phyloP scores from a whole-genome alignment of 2,329 filamentous ascomycete genomes.

The Aspergillus luchuensis region DNA sequence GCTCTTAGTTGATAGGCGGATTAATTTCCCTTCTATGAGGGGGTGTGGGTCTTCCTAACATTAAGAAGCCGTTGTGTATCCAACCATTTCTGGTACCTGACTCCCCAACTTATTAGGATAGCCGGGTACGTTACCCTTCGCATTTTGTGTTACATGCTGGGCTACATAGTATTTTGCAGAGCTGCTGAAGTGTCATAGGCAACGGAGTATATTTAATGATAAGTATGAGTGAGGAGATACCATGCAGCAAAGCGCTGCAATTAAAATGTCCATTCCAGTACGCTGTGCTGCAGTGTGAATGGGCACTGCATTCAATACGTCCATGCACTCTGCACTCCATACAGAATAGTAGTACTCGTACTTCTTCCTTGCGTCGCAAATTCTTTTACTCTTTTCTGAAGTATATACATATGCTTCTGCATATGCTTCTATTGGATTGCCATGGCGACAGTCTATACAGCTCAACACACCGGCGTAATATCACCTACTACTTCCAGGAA shows the following conservation, averaged over 20 bases:
- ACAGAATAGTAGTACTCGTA: not conserved
- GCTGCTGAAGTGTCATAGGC: too few relatives aligned
- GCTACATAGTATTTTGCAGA: too few relatives aligned
- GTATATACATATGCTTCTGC: too few relatives aligned
- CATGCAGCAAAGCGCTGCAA: not conserved
- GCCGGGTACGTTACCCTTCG: not conserved
- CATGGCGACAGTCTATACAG: too few relatives aligned
- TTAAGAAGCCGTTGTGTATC: conserved; percentile 1
- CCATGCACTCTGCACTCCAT: not conserved
- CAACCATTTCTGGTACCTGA: not conserved
- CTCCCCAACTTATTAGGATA: not conserved
- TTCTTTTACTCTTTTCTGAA: not conserved
- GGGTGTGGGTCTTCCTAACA: not conserved
- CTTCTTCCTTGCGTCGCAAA: not conserved
- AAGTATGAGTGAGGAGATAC: not conserved
- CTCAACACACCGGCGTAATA: too few relatives aligned
- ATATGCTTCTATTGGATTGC: too few relatives aligned
- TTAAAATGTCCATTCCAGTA: not conserved
- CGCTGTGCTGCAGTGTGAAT: not conserved
- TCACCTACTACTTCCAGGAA: too few relatives aligned
- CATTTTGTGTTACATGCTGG: not conserved
- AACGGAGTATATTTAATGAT: not conserved
- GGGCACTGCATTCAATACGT: not conserved
- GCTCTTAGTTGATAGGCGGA: conserved; percentile 10
- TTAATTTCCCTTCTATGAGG: conserved; percentile 12